These are phyloP conservation scores for Podaxis sp. DNA, from an alignment of 768 basidiomycete genomes.

Conservation along the genomic window DNA sequence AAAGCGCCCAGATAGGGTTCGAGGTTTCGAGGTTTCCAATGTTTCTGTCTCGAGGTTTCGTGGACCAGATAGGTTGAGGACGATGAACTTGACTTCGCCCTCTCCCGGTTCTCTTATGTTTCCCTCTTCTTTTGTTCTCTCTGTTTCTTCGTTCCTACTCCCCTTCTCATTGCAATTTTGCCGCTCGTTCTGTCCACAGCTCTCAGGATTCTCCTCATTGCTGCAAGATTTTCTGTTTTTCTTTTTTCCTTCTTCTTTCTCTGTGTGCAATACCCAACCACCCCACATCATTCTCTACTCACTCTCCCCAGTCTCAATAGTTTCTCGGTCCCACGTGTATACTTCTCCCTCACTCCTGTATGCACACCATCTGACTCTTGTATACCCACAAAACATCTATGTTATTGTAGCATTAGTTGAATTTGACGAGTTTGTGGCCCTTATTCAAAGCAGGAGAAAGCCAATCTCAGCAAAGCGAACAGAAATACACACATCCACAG, in stretches of 20 bases:
- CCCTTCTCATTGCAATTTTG: neutral
- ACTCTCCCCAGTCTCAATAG: no score
- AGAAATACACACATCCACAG: neutral
- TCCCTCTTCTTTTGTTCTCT: neutral
- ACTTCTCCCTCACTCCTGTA: neutral
- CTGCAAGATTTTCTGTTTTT: neutral
- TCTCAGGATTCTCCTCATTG: neutral
- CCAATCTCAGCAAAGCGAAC: neutral
- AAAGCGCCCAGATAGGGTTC: neutral
- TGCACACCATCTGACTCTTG: slow-evolving; percentile 1
- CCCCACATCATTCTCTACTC: neutral
- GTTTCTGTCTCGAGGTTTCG: neutral
- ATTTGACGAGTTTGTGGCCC: slow-evolving; percentile 12
- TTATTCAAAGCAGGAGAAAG: neutral
- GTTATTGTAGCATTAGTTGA: slow-evolving; percentile 12
- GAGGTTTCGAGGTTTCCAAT: neutral
- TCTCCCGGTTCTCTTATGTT: neutral
- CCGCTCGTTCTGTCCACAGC: neutral
- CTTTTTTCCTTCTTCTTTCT: neutral
- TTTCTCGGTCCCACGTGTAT: neutral
- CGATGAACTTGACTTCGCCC: neutral
- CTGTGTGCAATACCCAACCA: neutral
- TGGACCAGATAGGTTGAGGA: neutral
- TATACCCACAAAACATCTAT: slow-evolving; percentile 3
- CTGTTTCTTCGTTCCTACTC: neutral